Evolutionary conservation across 2,329 filamentous ascomycete species (phyloP).

Genomic region (Aspergillus ochraceus): DNA sequence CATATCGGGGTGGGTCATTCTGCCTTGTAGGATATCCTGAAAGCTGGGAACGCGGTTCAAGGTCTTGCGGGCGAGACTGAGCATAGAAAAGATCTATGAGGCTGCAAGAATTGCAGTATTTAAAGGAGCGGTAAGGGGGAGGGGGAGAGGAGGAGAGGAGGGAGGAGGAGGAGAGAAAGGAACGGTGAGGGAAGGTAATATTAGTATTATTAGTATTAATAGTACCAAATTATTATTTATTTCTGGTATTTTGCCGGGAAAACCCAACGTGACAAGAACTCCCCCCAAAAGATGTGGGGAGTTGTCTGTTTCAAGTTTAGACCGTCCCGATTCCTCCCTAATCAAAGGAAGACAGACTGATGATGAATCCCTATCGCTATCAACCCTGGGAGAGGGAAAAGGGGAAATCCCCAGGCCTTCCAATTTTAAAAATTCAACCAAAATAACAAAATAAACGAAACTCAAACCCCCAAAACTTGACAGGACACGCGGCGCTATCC

Average conservation of each 20-base stretch:
- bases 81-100: conserved; percentile 37
- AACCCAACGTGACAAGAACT: conserved; percentile 9
- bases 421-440: not conserved
- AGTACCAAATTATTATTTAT: conserved; percentile 7
- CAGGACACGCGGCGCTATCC: not conserved
- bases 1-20: conserved; percentile 48
- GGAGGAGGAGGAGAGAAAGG: conserved; percentile 19
- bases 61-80: conserved; percentile 44
- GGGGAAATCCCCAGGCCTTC: conserved; percentile 8
- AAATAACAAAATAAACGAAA: not conserved
- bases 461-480: not conserved
- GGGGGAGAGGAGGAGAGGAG: conserved; percentile 22
- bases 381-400: conserved; percentile 21
- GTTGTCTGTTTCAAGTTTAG: conserved; percentile 39
- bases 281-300: conserved; percentile 23
- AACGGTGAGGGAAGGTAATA: conserved; percentile 19
- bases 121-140: conserved; percentile 22
- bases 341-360: not conserved
- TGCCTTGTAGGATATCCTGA: conserved; percentile 48
- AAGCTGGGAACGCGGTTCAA: conserved; percentile 46
- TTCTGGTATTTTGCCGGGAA: conserved; percentile 23
- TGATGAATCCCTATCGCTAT: not conserved
- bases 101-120: conserved; percentile 34
- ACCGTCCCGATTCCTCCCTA: conserved; percentile 13
- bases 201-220: not conserved